Percentiles rank a stretch among this genome's conserved stretches.
Conservation (phyloP, 257 asterid species). For the Plantago elongata region DNA sequence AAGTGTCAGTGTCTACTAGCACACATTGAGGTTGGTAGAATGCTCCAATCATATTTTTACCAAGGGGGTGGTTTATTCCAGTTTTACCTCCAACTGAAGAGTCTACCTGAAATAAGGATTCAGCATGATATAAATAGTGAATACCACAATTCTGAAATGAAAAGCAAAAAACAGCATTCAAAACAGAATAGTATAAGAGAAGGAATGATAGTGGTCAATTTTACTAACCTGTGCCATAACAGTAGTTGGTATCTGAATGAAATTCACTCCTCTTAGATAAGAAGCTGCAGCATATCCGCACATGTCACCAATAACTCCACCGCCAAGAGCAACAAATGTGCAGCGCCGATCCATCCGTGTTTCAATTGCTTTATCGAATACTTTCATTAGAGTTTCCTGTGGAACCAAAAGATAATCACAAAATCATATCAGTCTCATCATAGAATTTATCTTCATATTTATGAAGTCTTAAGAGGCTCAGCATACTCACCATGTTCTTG, state of each 20-base stretch:
- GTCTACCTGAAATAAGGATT: conserved; percentile 59
- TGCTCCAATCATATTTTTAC: conserved; percentile 92
- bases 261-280: conserved; percentile 92
- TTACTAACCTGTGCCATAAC: conserved; percentile 94
- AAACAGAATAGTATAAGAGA: neutral
- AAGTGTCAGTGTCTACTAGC: conserved; percentile 82
- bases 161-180: neutral
- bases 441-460: conserved; percentile 9
- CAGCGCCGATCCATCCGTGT: conserved; percentile 85
- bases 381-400: conserved; percentile 89
- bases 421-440: conserved; percentile 12
- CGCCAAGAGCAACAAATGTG: conserved; percentile 97
- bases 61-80: conserved; percentile 97
- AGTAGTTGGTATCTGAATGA: conserved; percentile 97
- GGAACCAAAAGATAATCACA: conserved; percentile 19
- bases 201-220: conserved; percentile 16
- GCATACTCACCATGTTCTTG: conserved; percentile 74
- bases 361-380: conserved; percentile 92
- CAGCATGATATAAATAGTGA: conserved; percentile 5
- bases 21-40: conserved; percentile 99
- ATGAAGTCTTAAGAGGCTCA: neutral
- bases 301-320: conserved; percentile 99
- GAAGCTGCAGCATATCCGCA: conserved; percentile 99
- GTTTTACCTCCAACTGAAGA: conserved; percentile 99
- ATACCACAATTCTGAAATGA: neutral